phyloP scores from a whole-genome alignment of 2,329 filamentous ascomycete genomes.

The Alternaria gaisen region DNA sequence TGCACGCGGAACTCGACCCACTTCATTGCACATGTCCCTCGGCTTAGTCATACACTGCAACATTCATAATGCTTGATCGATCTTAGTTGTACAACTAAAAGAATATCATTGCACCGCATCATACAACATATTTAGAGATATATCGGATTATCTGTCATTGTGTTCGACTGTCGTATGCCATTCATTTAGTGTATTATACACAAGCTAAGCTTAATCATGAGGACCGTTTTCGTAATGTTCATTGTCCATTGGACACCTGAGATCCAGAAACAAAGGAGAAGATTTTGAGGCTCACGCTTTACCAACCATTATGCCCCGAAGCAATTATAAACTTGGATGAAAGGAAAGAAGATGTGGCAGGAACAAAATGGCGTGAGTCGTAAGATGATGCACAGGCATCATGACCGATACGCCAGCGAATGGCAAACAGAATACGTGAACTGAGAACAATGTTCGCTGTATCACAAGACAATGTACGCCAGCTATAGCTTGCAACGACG shows the following conservation, averaged over 20 bases:
- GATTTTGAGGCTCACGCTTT: constrained; percentile 16
- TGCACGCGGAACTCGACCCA: constrained; percentile 15
- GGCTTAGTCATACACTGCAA: constrained; percentile 21
- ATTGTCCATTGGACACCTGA: constrained; percentile 20
- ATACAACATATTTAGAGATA: not conserved
- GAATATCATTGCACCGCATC: not conserved
- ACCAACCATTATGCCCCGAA: constrained; percentile 20
- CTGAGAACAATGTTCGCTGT: not conserved
- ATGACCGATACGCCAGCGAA: constrained; percentile 19
- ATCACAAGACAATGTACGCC: not conserved
- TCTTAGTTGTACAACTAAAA: not conserved
- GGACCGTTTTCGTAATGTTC: constrained; percentile 25
- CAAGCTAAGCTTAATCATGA: constrained; percentile 23
- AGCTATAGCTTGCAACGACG: not conserved
- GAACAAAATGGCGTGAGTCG: constrained; percentile 14
- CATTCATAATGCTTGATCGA: not conserved
- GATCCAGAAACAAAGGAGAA: constrained; percentile 18
- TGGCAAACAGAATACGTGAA: not conserved
- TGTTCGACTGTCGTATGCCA: constrained; percentile 4
- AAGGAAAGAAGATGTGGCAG: constrained; percentile 12
- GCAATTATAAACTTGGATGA: constrained; percentile 16
- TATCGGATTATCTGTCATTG: not conserved
- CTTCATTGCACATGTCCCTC: not conserved
- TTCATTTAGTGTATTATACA: constrained; percentile 30
- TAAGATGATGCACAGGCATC: constrained; percentile 1